phyloP scores from a whole-genome alignment of 108 stramenopile species.

The Pseudonitzschia multistriata region DNA sequence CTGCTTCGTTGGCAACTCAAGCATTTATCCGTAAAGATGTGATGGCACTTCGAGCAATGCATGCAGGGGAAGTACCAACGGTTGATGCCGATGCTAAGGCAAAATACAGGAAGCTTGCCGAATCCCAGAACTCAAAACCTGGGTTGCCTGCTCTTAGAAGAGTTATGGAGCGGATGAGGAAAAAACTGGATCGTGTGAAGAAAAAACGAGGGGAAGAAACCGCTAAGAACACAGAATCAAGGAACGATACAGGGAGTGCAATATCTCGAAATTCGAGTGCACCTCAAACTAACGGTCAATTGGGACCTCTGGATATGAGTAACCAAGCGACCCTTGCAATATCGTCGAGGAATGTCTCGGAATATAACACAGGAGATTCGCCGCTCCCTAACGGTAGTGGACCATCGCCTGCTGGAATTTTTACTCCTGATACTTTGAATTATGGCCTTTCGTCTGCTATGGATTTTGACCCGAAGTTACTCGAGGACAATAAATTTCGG shows the following conservation, averaged over 20 bases:
- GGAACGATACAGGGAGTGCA: slow-evolving; percentile 23
- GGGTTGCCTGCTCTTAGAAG: slow-evolving; percentile 67
- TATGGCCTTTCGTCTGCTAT: slow-evolving; percentile 26
- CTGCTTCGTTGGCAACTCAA: slow-evolving; percentile 67
- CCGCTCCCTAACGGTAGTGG: slow-evolving; percentile 10
- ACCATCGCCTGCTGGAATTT: slow-evolving; percentile 14
- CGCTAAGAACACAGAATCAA: not conserved
- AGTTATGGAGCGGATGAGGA: slow-evolving; percentile 70
- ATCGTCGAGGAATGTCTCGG: slow-evolving; percentile 6
- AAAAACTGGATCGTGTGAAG: slow-evolving; percentile 51
- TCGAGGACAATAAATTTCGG: slow-evolving; percentile 59
- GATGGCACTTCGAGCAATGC: slow-evolving; percentile 64
- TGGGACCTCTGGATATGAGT: slow-evolving; percentile 33
- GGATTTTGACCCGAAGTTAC: slow-evolving; percentile 62
- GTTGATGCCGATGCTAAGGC: slow-evolving; percentile 35
- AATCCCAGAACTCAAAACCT: slow-evolving; percentile 36
- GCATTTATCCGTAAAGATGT: slow-evolving; percentile 86
- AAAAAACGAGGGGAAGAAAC: slow-evolving; percentile 38
- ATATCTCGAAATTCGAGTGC: slow-evolving; percentile 12
- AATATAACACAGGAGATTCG: not conserved
- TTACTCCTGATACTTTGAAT: slow-evolving; percentile 48
- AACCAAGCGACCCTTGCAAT: slow-evolving; percentile 30
- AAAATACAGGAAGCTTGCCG: slow-evolving; percentile 50
- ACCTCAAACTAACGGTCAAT: not conserved
- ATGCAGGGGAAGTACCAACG: slow-evolving; percentile 74